These are phyloP conservation scores for Astragalus membranaceus DNA, from an alignment of 306 rosid genomes.

Conservation along the genomic window DNA sequence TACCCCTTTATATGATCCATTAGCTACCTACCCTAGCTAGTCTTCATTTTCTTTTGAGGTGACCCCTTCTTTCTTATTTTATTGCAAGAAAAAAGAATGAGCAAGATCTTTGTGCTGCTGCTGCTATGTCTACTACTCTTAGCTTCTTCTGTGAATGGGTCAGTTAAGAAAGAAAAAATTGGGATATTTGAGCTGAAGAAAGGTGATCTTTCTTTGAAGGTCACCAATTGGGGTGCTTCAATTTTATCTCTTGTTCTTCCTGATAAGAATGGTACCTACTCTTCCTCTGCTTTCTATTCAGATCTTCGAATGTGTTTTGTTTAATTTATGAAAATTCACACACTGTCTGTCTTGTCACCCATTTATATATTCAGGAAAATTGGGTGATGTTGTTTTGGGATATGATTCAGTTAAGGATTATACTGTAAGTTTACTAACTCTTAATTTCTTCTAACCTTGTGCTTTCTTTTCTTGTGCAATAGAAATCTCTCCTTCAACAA, in stretches of 20 bases:
- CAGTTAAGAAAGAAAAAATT: constrained; percentile 2
- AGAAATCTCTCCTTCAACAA: not conserved
- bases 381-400: constrained; percentile 75
- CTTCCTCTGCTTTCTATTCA: not conserved
- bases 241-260: constrained; percentile 33
- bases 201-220: constrained; percentile 32
- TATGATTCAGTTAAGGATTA: constrained; percentile 62
- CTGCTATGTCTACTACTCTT: constrained; percentile 8
- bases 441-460: not conserved
- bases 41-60: not conserved
- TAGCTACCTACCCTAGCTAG: not conserved
- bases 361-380: constrained; percentile 44
- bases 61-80: not conserved
- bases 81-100: constrained; percentile 25
- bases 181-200: constrained; percentile 35
- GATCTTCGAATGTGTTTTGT: not conserved
- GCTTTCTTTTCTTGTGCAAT: too few species aligned
- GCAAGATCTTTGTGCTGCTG: constrained; percentile 13
- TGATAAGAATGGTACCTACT: constrained; percentile 27
- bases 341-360: not conserved
- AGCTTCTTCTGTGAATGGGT: constrained; percentile 19
- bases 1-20: not conserved
- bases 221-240: constrained; percentile 45
- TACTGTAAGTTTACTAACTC: constrained; percentile 8
- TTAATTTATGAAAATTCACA: too few species aligned